Evolutionary conservation across 495 filamentous ascomycete genomes (phyloP).

Genomic region (Podospora comata): DNA sequence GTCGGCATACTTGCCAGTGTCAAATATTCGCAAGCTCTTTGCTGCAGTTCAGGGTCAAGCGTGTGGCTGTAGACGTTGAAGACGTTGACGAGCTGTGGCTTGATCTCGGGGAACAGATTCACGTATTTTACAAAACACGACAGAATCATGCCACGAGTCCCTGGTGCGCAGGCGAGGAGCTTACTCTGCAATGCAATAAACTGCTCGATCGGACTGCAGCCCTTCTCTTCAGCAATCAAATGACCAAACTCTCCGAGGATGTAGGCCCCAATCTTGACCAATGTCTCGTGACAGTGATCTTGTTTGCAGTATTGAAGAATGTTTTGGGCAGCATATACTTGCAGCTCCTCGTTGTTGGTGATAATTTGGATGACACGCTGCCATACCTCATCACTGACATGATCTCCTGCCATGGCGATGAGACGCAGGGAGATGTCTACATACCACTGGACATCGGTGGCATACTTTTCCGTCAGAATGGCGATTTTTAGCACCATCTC

Average conservation of each 20-base stretch:
- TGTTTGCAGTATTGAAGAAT: conserved; percentile 85
- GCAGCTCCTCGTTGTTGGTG: conserved; percentile 97
- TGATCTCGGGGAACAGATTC: conserved; percentile 98
- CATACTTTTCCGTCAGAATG: conserved; percentile 97
- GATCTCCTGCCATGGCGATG: conserved; percentile 94
- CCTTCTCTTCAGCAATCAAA: conserved; percentile 88
- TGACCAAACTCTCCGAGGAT: conserved; percentile 96
- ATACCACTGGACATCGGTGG: conserved; percentile 98
- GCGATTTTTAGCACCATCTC: conserved; percentile 99
- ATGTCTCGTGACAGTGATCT: conserved; percentile 90
- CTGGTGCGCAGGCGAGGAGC: conserved; percentile 82
- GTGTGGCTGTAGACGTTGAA: conserved; percentile 93
- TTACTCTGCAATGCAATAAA: conserved; percentile 90
- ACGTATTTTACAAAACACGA: conserved; percentile 97
- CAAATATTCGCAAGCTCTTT: conserved; percentile 94
- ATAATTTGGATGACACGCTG: conserved; percentile 98
- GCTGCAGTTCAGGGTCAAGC: conserved; percentile 91
- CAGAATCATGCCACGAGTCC: conserved; percentile 87
- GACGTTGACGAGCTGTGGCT: conserved; percentile 84
- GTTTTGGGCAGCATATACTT: conserved; percentile 93
- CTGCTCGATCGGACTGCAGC: conserved; percentile 96
- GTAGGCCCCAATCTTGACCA: conserved; percentile 97
- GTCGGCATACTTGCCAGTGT: conserved; percentile 78
- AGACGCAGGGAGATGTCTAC: conserved; percentile 95
- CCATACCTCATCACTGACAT: conserved; percentile 99